Evolutionary conservation across 2,329 filamentous ascomycete species (phyloP).

Genomic region (Clonostachys sp.): DNA sequence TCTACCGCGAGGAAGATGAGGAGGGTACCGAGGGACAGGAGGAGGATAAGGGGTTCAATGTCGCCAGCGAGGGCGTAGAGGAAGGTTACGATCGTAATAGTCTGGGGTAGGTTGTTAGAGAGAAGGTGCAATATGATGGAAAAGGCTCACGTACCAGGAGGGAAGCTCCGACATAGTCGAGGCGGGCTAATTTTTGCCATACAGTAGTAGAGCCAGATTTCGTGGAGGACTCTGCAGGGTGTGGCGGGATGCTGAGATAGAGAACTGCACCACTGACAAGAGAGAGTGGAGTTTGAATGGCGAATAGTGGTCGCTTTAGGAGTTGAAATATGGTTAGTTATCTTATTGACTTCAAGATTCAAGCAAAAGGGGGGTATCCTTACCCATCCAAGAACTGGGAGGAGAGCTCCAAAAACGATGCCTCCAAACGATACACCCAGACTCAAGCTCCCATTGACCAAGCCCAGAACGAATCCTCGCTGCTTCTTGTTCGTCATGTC

Average conservation of each 20-base stretch:
- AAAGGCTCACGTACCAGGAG: slow-evolving; percentile 45
- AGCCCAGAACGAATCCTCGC: slow-evolving; percentile 68
- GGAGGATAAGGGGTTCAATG: slow-evolving; percentile 55
- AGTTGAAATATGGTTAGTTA: slow-evolving; percentile 1
- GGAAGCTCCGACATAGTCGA: slow-evolving; percentile 72
- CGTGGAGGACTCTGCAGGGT: not conserved
- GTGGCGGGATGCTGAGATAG: slow-evolving; percentile 58
- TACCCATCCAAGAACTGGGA: slow-evolving; percentile 67
- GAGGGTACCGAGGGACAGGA: slow-evolving; percentile 48
- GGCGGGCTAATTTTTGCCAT: slow-evolving; percentile 51
- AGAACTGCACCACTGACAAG: slow-evolving; percentile 57
- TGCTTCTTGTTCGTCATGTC: slow-evolving; percentile 64
- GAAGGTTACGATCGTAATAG: slow-evolving; percentile 62
- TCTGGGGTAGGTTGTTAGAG: slow-evolving; percentile 31
- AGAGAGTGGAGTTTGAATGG: slow-evolving; percentile 62
- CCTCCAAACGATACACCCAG: slow-evolving; percentile 68
- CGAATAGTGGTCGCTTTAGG: slow-evolving; percentile 64
- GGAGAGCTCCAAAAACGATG: slow-evolving; percentile 62
- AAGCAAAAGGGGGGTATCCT: slow-evolving; percentile 12
- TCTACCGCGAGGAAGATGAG: slow-evolving; percentile 59
- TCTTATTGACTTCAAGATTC: not conserved
- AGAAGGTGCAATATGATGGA: not conserved
- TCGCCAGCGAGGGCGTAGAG: slow-evolving; percentile 65
- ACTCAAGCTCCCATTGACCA: slow-evolving; percentile 71
- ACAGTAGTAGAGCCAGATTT: slow-evolving; percentile 17